Base-by-base conservation (phyloP, 2,329 filamentous ascomycete species). In the Camillea tinctor region DNA sequence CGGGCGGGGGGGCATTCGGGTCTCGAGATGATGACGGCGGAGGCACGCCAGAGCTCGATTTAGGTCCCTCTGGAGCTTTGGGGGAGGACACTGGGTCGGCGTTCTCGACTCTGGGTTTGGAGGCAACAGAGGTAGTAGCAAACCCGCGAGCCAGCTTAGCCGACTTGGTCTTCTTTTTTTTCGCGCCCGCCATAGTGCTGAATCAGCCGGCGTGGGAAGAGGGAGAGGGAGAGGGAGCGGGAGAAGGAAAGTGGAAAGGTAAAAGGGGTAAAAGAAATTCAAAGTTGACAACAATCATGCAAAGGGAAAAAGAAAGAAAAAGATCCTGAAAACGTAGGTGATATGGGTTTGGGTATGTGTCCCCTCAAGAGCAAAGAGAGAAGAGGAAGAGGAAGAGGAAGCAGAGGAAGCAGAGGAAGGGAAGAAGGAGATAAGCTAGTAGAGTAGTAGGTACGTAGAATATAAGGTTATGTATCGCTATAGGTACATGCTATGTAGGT, bases 141-240 rank as follows among this genome's bases (percentile, higher is more conserved):
- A 97, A 96, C 19, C 93, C 95, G 75, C 95, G 85, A 48, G 93
- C 92, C 61, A 93, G 92, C 76, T 97, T 98, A 30, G 89, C 85
- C 58, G 90, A 84, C 84, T 97, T 98, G 82, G 92, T 96, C 80
- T 97, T 97, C 79, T 96, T 97, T 77, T 92, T 90, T 71, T 81
- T 88, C 61, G 79, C 77, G 50, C 80, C 81, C 59, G 90, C 89
- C 91, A 94, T 94, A 66, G 64, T 70, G 65, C 36, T 19, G 52
- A 15, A 40, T 17, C 50, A 57, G 26, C 36, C 15, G 60, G 40
- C 8, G 21, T 22, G 26, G 17, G 17, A 44, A 44, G 13, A 20
- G 6, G 23, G 19, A 15, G 44, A 13, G n/a, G 26, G 15, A 52
- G n/a, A 20, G 50, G 44, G 15, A 19, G 15, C 20, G 3, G 23